Evolutionary conservation across 257 asterid species (phyloP).

Genomic region (Eustoma russellianum): DNA sequence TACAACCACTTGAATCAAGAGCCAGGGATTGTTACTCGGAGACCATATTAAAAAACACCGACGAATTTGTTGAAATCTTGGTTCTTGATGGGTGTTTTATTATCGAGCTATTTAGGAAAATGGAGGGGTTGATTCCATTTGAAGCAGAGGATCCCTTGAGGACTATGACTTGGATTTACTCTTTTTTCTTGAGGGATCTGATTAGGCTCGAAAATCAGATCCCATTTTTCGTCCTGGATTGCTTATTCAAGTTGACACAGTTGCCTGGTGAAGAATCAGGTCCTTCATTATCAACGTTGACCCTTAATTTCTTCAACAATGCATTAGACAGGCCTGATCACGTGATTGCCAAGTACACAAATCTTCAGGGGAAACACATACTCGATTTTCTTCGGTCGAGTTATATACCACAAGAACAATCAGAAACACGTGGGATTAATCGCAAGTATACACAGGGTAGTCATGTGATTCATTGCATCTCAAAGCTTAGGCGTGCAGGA

Average conservation of each 20-base stretch:
- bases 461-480: constrained; percentile 45
- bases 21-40: constrained; percentile 74
- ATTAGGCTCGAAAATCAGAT: constrained; percentile 77
- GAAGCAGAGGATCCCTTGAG: constrained; percentile 67
- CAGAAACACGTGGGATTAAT: constrained; percentile 14
- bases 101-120: constrained; percentile 58
- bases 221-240: constrained; percentile 58
- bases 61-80: constrained; percentile 69
- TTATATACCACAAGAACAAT: constrained; percentile 38
- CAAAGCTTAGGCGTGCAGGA: constrained; percentile 70
- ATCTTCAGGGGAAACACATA: constrained; percentile 44
- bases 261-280: constrained; percentile 28
- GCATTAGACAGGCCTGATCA: constrained; percentile 39
- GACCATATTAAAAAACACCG: constrained; percentile 14
- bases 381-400: constrained; percentile 76
- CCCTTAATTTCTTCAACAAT: constrained; percentile 48
- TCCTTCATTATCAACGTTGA: constrained; percentile 26
- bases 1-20: constrained; percentile 42
- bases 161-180: constrained; percentile 57
- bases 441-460: too few species aligned
- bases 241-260: constrained; percentile 46
- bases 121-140: constrained; percentile 40
- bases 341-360: constrained; percentile 16
- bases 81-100: constrained; percentile 86
- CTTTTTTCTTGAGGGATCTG: constrained; percentile 60